Evolutionary conservation across 106 monocot genomes (phyloP), one percentile per base, ranked within the genome.

Genomic region (Allium cepa): DNA sequence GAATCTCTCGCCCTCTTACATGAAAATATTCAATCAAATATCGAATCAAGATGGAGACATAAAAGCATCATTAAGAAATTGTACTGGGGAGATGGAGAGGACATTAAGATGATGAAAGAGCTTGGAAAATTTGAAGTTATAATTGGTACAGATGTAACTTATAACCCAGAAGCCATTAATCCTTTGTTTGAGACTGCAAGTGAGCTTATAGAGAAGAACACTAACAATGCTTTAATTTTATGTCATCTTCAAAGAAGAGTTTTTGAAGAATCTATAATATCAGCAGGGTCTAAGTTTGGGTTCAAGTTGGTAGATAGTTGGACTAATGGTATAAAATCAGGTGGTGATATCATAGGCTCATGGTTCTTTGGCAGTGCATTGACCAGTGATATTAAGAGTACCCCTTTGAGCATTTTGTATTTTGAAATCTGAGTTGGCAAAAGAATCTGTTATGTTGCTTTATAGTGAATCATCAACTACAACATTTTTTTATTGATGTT

Each of bases 81-180:
- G 64, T 57, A 66, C 50, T 99, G 99, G 99, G 99, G 99, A 74
- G 73, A 79, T 36, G 79, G 63, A 47, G 75, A 78, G 16, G 83
- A 99, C 16, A 22, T 85, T 7, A 45, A 53, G 53, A 73, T 62
- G 8, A 56, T 95, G 9, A 81, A 82, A 55, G 69, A 83, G 15
- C 71, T 81, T 26, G 87, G 70, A 66, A 85, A 79, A 16, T 99
- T 99, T 64, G 87, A 99, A 8, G 60, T 93, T 17, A 85, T 99
- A 16, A 79, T 99, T 62, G 99, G 99, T 13, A 93, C 93, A 2
- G 99, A 99, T 74, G 85, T 99, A 17, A 83, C 83, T 49, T 99
- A 99, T 68, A 73, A 70, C 59, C 64, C 72, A 22, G 89, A 85
- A 28, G 87, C 99, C 49, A 79, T 92, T 51, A 48, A 50, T 9